These are phyloP conservation scores for Boletales sp. DNA, from an alignment of 768 basidiomycete species.

Conservation along the genomic window DNA sequence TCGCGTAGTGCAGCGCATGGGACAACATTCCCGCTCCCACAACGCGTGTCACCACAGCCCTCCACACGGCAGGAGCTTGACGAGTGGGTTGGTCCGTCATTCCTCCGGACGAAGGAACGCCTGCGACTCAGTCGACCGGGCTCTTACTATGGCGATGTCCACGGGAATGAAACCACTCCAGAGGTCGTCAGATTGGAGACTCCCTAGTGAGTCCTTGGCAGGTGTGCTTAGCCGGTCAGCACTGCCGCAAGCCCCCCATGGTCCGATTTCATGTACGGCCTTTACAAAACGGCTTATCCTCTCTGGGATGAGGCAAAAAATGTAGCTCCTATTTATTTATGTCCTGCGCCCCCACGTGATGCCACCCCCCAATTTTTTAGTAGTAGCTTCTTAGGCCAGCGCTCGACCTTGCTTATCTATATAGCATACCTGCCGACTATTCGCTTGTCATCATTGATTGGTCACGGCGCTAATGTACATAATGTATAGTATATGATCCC, in stretches of 20 bases:
- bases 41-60: constrained; percentile 28
- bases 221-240: neutral
- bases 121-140: constrained; percentile 14
- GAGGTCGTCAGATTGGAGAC: constrained; percentile 7
- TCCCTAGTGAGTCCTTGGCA: constrained; percentile 7
- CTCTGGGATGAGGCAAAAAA: constrained; percentile 5
- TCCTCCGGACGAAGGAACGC: constrained; percentile 19
- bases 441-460: constrained; percentile 5
- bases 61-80: constrained; percentile 25
- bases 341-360: constrained; percentile 5
- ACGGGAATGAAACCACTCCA: constrained; percentile 28
- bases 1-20: constrained; percentile 11
- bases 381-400: constrained; percentile 12
- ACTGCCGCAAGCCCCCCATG: constrained; percentile 4
- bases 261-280: constrained; percentile 8
- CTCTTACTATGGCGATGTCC: constrained; percentile 25
- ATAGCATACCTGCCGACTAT: constrained; percentile 18
- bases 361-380: neutral
- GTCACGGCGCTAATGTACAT: constrained; percentile 19
- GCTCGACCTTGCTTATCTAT: constrained; percentile 21
- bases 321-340: constrained; percentile 8
- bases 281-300: neutral
- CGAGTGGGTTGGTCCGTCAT: constrained; percentile 21
- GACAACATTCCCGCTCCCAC: constrained; percentile 14
- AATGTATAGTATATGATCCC: constrained; percentile 2